phyloP scores from a whole-genome alignment of 2,329 filamentous ascomycete species.

The Trichophyton simii region DNA sequence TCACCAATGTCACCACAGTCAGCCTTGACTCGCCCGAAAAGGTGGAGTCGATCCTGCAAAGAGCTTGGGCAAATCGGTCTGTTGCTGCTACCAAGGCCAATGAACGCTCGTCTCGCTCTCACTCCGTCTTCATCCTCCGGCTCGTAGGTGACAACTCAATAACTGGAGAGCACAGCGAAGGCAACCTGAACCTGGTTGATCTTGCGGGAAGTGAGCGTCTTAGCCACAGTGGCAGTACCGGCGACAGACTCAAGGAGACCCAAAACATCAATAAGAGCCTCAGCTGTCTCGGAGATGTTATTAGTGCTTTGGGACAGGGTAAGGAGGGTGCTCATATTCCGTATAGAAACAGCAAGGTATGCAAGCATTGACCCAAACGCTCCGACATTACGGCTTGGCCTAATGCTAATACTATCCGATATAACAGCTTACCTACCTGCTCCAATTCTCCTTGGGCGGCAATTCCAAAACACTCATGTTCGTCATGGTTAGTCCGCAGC shows the following conservation, averaged over 20 bases:
- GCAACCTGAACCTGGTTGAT: constrained; percentile 90
- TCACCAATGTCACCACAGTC: constrained; percentile 68
- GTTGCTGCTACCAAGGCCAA: constrained; percentile 97
- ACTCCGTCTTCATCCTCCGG: constrained; percentile 87
- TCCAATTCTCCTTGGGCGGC: constrained; percentile 88
- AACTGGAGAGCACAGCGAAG: constrained; percentile 75
- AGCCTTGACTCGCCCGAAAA: constrained; percentile 64
- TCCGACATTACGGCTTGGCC: neutral
- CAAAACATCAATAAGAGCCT: constrained; percentile 96
- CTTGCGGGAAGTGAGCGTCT: constrained; percentile 85
- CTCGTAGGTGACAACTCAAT: constrained; percentile 54
- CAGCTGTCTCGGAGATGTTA: constrained; percentile 85
- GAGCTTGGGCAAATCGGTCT: constrained; percentile 73
- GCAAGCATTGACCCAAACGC: constrained; percentile 11
- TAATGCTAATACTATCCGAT: neutral
- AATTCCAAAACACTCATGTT: constrained; percentile 99
- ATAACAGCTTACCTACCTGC: constrained; percentile 68
- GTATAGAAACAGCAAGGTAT: constrained; percentile 85
- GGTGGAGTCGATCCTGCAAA: constrained; percentile 65
- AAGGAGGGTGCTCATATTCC: constrained; percentile 70
- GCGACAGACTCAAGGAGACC: constrained; percentile 80
- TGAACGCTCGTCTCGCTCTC: constrained; percentile 82
- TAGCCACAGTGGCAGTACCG: constrained; percentile 74
- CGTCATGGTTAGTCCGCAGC: constrained; percentile 89
- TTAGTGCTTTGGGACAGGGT: constrained; percentile 77